Base-by-base conservation (phyloP, 345 rosid species). In the Dimocarpus longan region DNA sequence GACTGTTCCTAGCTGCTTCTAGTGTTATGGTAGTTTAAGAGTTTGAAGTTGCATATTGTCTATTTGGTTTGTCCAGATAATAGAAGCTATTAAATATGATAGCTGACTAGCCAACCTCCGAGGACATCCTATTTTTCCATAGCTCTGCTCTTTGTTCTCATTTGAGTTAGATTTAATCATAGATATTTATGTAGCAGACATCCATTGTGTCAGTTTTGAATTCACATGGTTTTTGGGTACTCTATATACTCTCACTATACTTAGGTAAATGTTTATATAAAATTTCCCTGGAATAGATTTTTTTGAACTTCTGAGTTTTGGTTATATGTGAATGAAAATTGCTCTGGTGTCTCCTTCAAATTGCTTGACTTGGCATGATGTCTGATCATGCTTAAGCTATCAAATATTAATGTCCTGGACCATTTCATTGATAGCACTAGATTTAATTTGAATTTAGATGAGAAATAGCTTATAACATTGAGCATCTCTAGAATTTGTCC, bases 331-430 rank as follows among this genome's bases (percentile, higher is more conserved):
- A 59, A 59, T n/a, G 26, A 59, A 18, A 59, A n/a, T 59, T 59
- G 64, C 10, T 24, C 11, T 19, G 64, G 64, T 59, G 64, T 19
- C 12, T 59, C 24, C 26, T 18, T 59, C 64, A n/a, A 22, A 59
- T 26, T 5, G 26, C 24, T 59, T 59, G 64, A 8, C 64, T 59
- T n/a, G 64, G 26, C 64, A 18, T 59, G 64, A n/a, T 59, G 8
- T 59, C 21, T 59, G 64, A 59, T 59, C 26, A 59, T n/a, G 26
- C 39, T 69, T 70, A 48, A 70, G 60, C 57, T 46, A 48, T 40
- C 59, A 70, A 15, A 70, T 70, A 59, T 21, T 21, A 24, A 70
- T 18, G 50, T 13, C 24, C 50, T 39, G 48, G 73, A 24, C 24
- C 24, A 10, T 46, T 70, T 70, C 57, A 7, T 70, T 70, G 4